Evolutionary conservation across 306 rosid species (phyloP).

Genomic region (Rosa chinensis): DNA sequence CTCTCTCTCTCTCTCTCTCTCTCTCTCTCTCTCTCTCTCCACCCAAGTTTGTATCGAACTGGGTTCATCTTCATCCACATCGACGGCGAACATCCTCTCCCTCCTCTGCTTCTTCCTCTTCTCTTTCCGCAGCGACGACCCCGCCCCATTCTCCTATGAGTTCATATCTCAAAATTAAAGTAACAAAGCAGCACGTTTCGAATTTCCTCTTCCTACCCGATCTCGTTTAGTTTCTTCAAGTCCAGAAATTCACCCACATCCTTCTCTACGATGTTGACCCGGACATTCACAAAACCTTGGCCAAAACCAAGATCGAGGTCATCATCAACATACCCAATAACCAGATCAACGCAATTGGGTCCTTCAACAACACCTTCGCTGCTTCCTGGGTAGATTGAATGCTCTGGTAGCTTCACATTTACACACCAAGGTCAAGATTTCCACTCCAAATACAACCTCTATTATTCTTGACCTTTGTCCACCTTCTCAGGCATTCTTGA

Average conservation of each 20-base stretch:
- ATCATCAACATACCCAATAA: constrained; percentile 75
- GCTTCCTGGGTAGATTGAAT: not conserved
- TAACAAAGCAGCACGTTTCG: constrained; percentile 39
- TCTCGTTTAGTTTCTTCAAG: constrained; percentile 53
- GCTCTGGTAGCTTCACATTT: constrained; percentile 66
- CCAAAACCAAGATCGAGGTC: constrained; percentile 60
- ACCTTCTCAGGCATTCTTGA: constrained; percentile 86
- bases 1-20: no score
- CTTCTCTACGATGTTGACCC: constrained; percentile 80
- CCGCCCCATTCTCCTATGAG: no score
- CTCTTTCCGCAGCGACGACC: no score
- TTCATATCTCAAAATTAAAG: no score
- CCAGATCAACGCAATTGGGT: constrained; percentile 67
- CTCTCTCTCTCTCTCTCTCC: no score
- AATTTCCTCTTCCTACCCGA: constrained; percentile 47
- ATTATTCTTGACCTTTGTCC: constrained; percentile 70
- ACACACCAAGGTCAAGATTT: constrained; percentile 49
- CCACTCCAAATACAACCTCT: constrained; percentile 76
- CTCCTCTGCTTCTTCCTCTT: no score
- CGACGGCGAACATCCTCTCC: no score
- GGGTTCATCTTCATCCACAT: no score
- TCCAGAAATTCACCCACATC: constrained; percentile 62
- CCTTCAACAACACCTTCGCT: constrained; percentile 45
- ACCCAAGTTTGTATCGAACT: no score
- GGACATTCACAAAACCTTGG: constrained; percentile 59